Evolutionary conservation across 2,329 filamentous ascomycete genomes (phyloP).

Genomic region (Penicillium sp.): DNA sequence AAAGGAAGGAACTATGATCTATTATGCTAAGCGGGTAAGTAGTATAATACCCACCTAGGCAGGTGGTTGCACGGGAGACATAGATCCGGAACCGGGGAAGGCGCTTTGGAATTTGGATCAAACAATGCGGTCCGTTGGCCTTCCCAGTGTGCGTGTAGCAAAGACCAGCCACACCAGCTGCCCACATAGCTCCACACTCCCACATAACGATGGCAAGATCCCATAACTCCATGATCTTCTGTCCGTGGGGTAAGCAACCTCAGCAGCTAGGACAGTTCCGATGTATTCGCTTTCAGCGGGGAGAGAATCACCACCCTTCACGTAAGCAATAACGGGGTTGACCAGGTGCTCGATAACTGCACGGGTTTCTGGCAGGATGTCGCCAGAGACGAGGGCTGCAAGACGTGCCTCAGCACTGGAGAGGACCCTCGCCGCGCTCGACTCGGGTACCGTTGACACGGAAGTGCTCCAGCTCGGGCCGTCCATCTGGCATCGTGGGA

Average conservation of each 20-base stretch:
- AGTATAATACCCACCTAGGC: too few relatives aligned
- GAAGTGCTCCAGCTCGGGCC: conserved; percentile 14
- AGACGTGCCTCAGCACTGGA: conserved; percentile 10
- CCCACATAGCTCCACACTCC: conserved; percentile 14
- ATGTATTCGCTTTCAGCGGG: conserved; percentile 12
- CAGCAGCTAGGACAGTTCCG: conserved; percentile 6
- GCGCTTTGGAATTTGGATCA: too few relatives aligned
- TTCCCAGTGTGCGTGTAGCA: conserved; percentile 15
- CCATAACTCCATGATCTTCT: conserved; percentile 15
- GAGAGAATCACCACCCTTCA: conserved; percentile 9
- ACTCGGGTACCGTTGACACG: conserved; percentile 7
- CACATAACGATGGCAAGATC: conserved; percentile 17
- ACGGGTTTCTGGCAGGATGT: conserved; percentile 6
- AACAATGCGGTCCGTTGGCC: too few relatives aligned
- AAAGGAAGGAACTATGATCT: too few relatives aligned
- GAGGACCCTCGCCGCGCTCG: conserved; percentile 8
- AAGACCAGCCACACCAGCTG: conserved; percentile 13
- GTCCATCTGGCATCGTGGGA: conserved; percentile 8
- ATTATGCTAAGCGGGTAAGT: too few relatives aligned
- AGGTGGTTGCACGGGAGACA: too few relatives aligned
- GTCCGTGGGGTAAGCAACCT: conserved; percentile 10
- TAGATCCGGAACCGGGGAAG: too few relatives aligned
- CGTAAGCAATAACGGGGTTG: conserved; percentile 9
- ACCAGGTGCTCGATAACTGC: conserved; percentile 9
- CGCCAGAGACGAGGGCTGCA: conserved; percentile 1